These are phyloP conservation scores for Chlorella sp. DNA, from an alignment of 139 green algal genomes.

Conservation along the genomic window DNA sequence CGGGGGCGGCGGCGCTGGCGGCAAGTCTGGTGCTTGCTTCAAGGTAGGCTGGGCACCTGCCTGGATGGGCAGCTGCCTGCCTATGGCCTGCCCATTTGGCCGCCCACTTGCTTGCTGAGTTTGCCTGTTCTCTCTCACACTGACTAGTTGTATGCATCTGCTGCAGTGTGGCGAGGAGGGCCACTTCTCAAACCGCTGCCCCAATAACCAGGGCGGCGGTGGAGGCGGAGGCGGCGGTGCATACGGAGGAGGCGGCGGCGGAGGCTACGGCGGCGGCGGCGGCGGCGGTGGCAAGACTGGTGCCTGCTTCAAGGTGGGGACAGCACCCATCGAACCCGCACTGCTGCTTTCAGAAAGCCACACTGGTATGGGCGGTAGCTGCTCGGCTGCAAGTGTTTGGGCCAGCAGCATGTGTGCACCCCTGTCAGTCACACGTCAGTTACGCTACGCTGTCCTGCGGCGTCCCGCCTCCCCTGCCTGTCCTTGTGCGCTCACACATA, in stretches of 20 bases:
- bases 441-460: no score
- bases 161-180: not conserved
- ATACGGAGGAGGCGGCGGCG: not conserved
- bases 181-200: slow-evolving; percentile 27
- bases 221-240: not conserved
- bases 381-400: no score
- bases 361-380: no score
- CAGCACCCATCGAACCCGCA: not conserved
- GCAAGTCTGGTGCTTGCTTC: slow-evolving; percentile 9
- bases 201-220: slow-evolving; percentile 13
- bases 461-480: no score
- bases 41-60: not conserved
- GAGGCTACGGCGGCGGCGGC: not conserved
- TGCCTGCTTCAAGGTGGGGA: no score
- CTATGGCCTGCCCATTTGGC: not conserved
- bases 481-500: no score
- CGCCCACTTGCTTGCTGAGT: no score
- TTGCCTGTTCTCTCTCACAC: no score
- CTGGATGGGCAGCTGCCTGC: not conserved
- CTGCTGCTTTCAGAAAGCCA: no score
- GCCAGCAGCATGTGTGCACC: no score
- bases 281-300: not conserved
- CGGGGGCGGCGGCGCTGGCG: no score
- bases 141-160: not conserved
- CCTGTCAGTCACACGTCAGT: not conserved